These are phyloP conservation scores for Amphibolis antarctica DNA, from an alignment of 106 monocot species.

Conservation along the genomic window DNA sequence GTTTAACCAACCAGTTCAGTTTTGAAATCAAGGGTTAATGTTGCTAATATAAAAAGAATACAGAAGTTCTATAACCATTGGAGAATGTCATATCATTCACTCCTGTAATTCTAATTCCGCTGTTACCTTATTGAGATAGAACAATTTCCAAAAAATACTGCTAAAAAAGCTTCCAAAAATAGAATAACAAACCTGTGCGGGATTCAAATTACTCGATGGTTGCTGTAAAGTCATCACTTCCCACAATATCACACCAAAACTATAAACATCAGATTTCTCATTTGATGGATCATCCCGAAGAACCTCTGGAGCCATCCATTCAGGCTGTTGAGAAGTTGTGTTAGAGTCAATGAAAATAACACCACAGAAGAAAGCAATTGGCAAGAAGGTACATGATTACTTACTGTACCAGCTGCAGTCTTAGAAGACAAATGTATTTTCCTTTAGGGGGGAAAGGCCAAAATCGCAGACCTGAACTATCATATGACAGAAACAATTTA, in stretches of 20 bases:
- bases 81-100: not conserved
- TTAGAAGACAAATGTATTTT: conserved; percentile 94
- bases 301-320: conserved; percentile 99
- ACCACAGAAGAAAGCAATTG: not conserved
- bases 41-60: too few species aligned
- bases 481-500: not conserved
- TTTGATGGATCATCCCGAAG: conserved; percentile 96
- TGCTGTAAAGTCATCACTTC: conserved; percentile 98
- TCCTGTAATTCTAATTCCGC: not conserved
- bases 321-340: conserved; percentile 37
- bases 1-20: too few species aligned
- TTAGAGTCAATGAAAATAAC: not conserved
- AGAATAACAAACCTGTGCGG: conserved; percentile 60
- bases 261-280: conserved; percentile 98
- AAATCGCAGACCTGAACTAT: conserved; percentile 84
- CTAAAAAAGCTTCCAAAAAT: too few species aligned
- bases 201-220: conserved; percentile 95
- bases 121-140: too few species aligned
- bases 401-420: conserved; percentile 95
- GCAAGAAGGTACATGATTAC: conserved; percentile 14
- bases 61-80: not conserved
- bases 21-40: too few species aligned
- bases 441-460: conserved; percentile 89
- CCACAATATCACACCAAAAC: conserved; percentile 97
- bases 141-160: too few species aligned